Evolutionary conservation across 2,329 filamentous ascomycete genomes (phyloP), one percentile per base, ranked within the genome.

Genomic region (Thielaviopsis euricoi): DNA sequence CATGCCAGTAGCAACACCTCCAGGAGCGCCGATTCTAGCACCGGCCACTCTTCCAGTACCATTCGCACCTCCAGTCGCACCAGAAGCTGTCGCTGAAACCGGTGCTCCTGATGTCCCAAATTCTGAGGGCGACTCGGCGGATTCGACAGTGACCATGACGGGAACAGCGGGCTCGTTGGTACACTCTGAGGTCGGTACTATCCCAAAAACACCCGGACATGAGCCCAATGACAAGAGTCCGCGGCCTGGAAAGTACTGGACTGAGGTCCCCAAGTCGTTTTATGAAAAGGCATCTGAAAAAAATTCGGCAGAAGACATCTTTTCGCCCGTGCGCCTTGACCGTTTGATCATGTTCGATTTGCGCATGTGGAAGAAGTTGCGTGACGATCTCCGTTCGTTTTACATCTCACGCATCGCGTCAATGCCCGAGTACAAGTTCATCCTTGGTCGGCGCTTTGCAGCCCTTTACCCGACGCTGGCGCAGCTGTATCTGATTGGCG

Each of bases 361-460:
- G 55, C 79, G 93, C 49, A 82, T 98, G 77, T 98, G 93, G 93
- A 98, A 98, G 71, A 93, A 89, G 68, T 81, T 94, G 33, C 83
- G 93, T 58, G 89, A 91, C 54, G 87, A 95, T 67, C 78, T 98
- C 58, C 84, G 93, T 33, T 87, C 95, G 62, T 79, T 98, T 1
- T 97, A 96, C 70, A 95, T 98, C 64, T 93, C 88, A 53, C 98
- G 93, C 0, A 89, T 98, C 5, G 90, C 98, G 53, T 89, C 88
- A 6, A 89, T 98, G 57, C 91, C 93, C 4, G 82, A 95, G 67
- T 98, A 98, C 78, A 98, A 98, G 73, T 84, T 91, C 21, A 82
- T 98, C 10, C 76, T 98, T 58, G 90, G 91, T 1, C 75, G 98
- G 50, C 82, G 93, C n/a, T 94, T 98, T 68, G 89, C 94, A 56